Conservation (phyloP, 2,329 filamentous ascomycete species). For the Beauveria asiatica region DNA sequence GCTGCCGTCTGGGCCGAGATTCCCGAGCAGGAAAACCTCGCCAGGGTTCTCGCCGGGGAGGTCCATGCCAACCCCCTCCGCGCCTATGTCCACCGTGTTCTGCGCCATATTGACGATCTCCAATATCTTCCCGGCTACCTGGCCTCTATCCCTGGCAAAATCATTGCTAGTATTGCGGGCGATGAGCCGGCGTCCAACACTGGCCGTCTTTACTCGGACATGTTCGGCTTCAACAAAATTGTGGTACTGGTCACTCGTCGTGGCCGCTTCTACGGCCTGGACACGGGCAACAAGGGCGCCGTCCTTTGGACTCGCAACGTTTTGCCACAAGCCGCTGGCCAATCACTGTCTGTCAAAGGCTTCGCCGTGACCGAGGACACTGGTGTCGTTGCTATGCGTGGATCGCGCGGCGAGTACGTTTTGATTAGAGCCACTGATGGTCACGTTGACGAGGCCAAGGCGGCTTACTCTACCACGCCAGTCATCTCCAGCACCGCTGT, state of each 20-base stretch:
- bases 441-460: conserved; percentile 37
- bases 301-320: conserved; percentile 69
- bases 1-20: conserved; percentile 75
- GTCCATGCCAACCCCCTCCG: conserved; percentile 69
- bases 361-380: conserved; percentile 53
- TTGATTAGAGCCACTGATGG: conserved; percentile 46
- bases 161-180: conserved; percentile 58
- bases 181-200: conserved; percentile 37
- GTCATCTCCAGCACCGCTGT: conserved; percentile 34
- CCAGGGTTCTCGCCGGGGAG: conserved; percentile 75
- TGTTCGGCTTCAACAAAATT: conserved; percentile 83
- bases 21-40: conserved; percentile 63
- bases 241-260: conserved; percentile 71
- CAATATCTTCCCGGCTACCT: conserved; percentile 68
- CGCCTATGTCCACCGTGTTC: conserved; percentile 84
- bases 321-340: conserved; percentile 44
- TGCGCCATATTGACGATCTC: conserved; percentile 72
- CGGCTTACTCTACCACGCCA: conserved; percentile 22
- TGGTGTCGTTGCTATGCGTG: conserved; percentile 49
- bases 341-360: conserved; percentile 58
- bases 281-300: conserved; percentile 64
- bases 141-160: conserved; percentile 55
- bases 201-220: conserved; percentile 52
- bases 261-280: conserved; percentile 71
- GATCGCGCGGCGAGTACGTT: conserved; percentile 53